Conservation (phyloP, 2,329 filamentous ascomycete genomes). For the Diaporthe vaccinii region DNA sequence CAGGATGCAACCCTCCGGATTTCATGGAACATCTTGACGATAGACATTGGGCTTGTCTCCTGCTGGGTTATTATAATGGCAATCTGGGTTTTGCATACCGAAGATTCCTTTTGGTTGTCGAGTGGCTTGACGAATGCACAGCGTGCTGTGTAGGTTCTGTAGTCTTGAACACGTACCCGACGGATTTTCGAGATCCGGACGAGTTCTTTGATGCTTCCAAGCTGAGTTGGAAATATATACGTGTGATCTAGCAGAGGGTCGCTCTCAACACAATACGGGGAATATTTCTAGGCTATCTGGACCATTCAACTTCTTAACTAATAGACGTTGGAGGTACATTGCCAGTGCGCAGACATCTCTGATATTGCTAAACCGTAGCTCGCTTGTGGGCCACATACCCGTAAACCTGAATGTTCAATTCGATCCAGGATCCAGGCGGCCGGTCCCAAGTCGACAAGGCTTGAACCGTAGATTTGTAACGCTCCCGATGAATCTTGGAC, state of each 20-base stretch:
- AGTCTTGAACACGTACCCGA: background rate
- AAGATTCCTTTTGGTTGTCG: background rate
- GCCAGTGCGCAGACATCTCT: too few species aligned
- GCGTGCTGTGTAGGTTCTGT: background rate
- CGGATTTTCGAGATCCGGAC: background rate
- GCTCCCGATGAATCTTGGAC: too few species aligned
- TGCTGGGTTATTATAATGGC: background rate
- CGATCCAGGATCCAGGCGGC: too few species aligned
- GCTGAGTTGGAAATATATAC: background rate
- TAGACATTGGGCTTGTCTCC: background rate
- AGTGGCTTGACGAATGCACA: background rate
- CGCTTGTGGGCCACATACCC: too few species aligned
- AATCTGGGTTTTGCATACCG: too few species aligned
- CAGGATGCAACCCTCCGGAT: background rate
- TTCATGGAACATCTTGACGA: background rate
- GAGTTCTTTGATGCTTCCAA: background rate
- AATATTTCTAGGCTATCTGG: too few species aligned
- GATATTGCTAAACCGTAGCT: too few species aligned
- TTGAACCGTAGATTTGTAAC: too few species aligned
- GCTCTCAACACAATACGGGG: background rate
- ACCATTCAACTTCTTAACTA: too few species aligned
- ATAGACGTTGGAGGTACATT: too few species aligned
- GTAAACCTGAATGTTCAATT: too few species aligned
- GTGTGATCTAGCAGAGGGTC: background rate
- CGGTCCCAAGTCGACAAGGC: too few species aligned